These are phyloP conservation scores for Sinapis alba DNA, from an alignment of 441 rosid species.

Conservation along the genomic window DNA sequence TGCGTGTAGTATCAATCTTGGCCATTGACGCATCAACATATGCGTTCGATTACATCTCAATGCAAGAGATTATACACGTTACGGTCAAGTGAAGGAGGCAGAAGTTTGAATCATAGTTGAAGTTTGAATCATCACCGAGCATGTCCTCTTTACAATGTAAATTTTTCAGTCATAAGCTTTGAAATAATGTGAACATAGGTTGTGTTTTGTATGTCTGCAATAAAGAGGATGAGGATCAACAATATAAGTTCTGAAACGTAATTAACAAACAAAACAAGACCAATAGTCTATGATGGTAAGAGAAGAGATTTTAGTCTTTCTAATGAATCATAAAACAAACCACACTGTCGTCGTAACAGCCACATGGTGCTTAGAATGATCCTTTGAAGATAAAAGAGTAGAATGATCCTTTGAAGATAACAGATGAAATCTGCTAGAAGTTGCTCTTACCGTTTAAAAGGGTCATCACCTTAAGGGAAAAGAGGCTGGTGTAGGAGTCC, in stretches of 20 bases:
- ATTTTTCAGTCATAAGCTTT: background rate
- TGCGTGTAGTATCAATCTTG: too few species aligned
- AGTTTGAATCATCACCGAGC: too few species aligned
- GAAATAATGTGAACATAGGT: background rate
- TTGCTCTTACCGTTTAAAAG: background rate
- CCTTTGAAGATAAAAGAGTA: background rate
- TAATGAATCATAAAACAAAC: background rate
- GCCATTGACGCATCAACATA: too few species aligned
- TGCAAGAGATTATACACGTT: too few species aligned
- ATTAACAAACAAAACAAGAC: background rate
- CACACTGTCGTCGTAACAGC: background rate
- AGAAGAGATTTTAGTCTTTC: background rate
- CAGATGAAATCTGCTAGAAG: background rate
- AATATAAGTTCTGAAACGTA: background rate
- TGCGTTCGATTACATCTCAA: too few species aligned
- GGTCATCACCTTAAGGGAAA: background rate
- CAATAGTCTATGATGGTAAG: background rate
- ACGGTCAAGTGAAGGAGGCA: too few species aligned
- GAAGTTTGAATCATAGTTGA: too few species aligned
- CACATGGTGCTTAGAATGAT: background rate
- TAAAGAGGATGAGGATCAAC: background rate
- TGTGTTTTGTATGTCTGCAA: background rate
- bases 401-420: background rate
- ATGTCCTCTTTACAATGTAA: background rate
- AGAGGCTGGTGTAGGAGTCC: conserved; percentile 10